Percentiles rank a stretch among this genome's conserved stretches.
phyloP scores from a whole-genome alignment of 768 basidiomycete genomes.

The Lepiota brunneoincarnata region DNA sequence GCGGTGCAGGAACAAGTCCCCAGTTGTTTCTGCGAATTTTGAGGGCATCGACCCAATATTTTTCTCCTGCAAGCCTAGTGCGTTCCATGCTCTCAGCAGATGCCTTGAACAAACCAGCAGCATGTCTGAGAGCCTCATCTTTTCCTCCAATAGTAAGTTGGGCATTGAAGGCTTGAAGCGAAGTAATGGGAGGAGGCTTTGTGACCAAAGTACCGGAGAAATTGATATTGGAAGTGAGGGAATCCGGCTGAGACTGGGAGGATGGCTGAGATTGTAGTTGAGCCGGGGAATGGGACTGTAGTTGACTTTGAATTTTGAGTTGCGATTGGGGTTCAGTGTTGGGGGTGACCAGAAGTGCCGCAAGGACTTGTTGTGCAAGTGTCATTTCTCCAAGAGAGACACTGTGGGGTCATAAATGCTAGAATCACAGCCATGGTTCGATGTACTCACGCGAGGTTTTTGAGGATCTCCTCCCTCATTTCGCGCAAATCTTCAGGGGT shows the following conservation, averaged over 20 bases:
- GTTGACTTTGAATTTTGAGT: slow-evolving; percentile 13
- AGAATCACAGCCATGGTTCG: slow-evolving; percentile 10
- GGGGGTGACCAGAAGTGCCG: slow-evolving; percentile 47
- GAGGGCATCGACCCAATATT: slow-evolving; percentile 81
- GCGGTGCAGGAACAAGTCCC: slow-evolving; percentile 76
- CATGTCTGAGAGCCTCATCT: slow-evolving; percentile 75
- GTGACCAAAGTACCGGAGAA: slow-evolving; percentile 63
- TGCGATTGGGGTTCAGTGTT: slow-evolving; percentile 11
- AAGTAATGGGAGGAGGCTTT: slow-evolving; percentile 62
- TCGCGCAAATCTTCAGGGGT: slow-evolving; percentile 69
- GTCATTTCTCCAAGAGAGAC: slow-evolving; percentile 79
- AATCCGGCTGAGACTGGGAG: slow-evolving; percentile 19
- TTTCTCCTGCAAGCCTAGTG: slow-evolving; percentile 57
- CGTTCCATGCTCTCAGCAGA: slow-evolving; percentile 71
- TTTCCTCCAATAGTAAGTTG: slow-evolving; percentile 76
- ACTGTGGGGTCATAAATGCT: slow-evolving; percentile 29
- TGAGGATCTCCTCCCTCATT: slow-evolving; percentile 70
- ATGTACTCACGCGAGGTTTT: slow-evolving; percentile 66
- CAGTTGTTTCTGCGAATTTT: slow-evolving; percentile 76
- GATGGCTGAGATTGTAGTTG: background rate
- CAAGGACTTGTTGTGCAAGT: slow-evolving; percentile 69
- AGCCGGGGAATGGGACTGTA: slow-evolving; percentile 17
- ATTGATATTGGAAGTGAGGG: slow-evolving; percentile 16
- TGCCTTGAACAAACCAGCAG: slow-evolving; percentile 64
- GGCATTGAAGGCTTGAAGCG: slow-evolving; percentile 69